Base-by-base conservation (phyloP, 139 green algal species). In the Penium margaritaceum region DNA sequence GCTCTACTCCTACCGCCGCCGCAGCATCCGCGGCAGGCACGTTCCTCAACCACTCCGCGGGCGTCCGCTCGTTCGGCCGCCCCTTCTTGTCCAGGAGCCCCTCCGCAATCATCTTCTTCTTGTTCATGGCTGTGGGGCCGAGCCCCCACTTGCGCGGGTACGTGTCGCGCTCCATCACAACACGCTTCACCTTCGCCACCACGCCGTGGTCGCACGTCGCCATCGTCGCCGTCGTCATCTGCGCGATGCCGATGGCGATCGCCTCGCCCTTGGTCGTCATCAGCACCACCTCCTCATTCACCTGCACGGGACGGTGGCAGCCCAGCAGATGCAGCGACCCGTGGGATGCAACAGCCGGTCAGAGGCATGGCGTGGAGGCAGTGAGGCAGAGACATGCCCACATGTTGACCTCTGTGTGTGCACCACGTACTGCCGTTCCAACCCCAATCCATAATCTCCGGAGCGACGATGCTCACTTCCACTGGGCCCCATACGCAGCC, bases 231-330 rank as follows among this genome's bases (percentile, higher is more conserved):
- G 90, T 95, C 19, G 89, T 96, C 94, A 99, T 99, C 80, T 96
- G 88, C 7, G 94, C 92, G 38, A 98, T 88, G 46, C 83, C 94
- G 3, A 98, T 81, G 0, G 94, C 94, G 12, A 98, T 86, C 0
- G 94, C 94, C 88, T 99, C 94, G 43, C 94, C 94, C 87, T 99
- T 99, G 58, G 94, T 99, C 15, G 94, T 98, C 88, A 99, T 99
- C 33, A 99, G 74, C 67, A 99, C 92, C 7, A 90, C 78, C 88
- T 98, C 92, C 47, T 98, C 92, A 29, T 92, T 87, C 19, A 97
- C 89, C 75, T 97, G 91, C 12, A 95, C 85, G 27, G 6, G 24
- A 29, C 5, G 19, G 5, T n/a, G n/a, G n/a, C n/a, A n/a, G n/a
- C n/a, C n/a, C n/a, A n/a, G n/a, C n/a, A n/a, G n/a, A n/a, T n/a